Base-by-base conservation (phyloP, 371 early-diverging fungal species). In the Mortierella sp. region DNA sequence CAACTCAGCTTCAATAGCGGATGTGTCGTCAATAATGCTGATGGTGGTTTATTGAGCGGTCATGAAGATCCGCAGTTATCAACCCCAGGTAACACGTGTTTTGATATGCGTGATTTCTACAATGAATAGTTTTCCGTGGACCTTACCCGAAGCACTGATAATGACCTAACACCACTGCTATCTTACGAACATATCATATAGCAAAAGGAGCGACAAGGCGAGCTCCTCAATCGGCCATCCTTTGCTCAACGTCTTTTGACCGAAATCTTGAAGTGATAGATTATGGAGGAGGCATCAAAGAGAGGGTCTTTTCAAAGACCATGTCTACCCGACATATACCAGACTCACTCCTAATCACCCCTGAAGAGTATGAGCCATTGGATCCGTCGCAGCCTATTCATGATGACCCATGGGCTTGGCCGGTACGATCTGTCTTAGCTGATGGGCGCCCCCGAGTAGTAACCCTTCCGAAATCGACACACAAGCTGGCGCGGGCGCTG, bases 191-290 rank as follows among this genome's bases (percentile, higher is more conserved):
- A 26, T 44, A 55, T 53, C 60, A 14, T 60, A 14, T 57, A 75
- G 71, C 48, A 43, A 65, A 68, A 52, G 67, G 63, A 25, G 62
- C 72, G 7, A 26, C 46, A 4, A 70, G 66, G 2, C 64, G 80
- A 12, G 52, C 57, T 3, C 77, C 77, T 7, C 77, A 77, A 46
- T 25, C 68, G 14, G 77, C 77, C 7, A 59, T 69, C 6, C 62
- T 77, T 5, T 72, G 77, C 44, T 74, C 81, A 16, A 80, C 82
- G 15, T 80, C 82, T 0, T 80, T 80, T 46, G 82, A 82, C 58
- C 68, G 74, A 12, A 68, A 80, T 51, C 50, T 80, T 29, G 57
- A 68, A 25, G 28, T 21, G 6, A 43, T 68, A 16, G 44, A 64
- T 30, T 66, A 66, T 16, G 75, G 71, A 3, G 72, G 57, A 12